phyloP scores from a whole-genome alignment of 345 rosid species.

The Luvunga scandens region DNA sequence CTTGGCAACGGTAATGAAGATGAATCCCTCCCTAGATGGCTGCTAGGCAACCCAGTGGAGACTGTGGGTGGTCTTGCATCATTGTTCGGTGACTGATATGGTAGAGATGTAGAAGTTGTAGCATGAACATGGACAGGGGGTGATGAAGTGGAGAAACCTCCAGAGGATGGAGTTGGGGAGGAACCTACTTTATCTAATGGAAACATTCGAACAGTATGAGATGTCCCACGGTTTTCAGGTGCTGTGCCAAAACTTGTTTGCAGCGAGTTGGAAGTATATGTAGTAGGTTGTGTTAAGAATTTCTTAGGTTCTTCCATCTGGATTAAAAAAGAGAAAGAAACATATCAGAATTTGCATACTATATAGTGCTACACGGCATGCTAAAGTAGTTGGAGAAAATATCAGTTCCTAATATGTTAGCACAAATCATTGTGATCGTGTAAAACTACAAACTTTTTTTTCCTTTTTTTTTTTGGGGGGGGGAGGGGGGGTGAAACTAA shows the following conservation, averaged over 20 bases:
- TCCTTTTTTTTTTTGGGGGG: too few species aligned
- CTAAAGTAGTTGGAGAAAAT: neutral
- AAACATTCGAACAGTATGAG: conserved; percentile 26
- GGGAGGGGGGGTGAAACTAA: neutral
- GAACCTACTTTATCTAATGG: conserved; percentile 38
- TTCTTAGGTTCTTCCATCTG: conserved; percentile 81
- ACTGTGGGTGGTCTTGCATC: conserved; percentile 37
- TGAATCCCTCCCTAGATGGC: conserved; percentile 44
- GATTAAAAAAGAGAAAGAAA: conserved; percentile 20
- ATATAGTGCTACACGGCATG: neutral
- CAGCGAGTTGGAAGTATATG: conserved; percentile 44
- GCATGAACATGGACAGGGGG: conserved; percentile 33
- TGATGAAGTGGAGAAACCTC: conserved; percentile 32
- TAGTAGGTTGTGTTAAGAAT: conserved; percentile 34
- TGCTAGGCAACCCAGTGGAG: conserved; percentile 37
- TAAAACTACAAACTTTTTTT: neutral
- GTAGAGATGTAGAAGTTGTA: conserved; percentile 29
- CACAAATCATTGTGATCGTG: neutral
- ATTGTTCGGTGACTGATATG: conserved; percentile 40
- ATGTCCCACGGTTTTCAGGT: conserved; percentile 41
- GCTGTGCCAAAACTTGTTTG: conserved; percentile 39
- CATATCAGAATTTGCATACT: neutral
- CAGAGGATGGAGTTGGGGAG: conserved; percentile 36
- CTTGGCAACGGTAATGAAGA: conserved; percentile 42
- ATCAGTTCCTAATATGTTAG: neutral